Conservation (phyloP, 441 rosid genomes). For the Viola pubescens region DNA sequence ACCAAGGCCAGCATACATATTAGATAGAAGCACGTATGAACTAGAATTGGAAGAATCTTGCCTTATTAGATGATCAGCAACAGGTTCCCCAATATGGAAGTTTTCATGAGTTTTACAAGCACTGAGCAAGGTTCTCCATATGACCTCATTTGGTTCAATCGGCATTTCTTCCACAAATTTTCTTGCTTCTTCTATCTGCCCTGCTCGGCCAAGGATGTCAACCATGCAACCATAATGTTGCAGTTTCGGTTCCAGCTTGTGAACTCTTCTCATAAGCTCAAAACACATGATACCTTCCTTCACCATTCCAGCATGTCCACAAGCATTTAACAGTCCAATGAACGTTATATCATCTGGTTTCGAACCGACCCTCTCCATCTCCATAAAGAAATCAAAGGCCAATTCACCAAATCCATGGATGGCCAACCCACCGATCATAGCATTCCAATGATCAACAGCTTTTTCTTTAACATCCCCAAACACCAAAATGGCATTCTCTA, state of each 20-base stretch:
- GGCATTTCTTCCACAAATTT: constrained; percentile 46
- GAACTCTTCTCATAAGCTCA: constrained; percentile 39
- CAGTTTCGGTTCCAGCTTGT: constrained; percentile 39
- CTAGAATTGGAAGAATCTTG: constrained; percentile 50
- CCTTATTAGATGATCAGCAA: constrained; percentile 48
- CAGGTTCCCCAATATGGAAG: constrained; percentile 31
- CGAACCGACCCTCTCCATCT: constrained; percentile 37
- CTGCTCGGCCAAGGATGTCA: constrained; percentile 47
- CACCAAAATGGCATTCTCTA: constrained; percentile 36
- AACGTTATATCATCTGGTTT: constrained; percentile 55
- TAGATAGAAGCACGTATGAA: constrained; percentile 48
- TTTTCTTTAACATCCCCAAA: constrained; percentile 42
- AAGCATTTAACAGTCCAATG: constrained; percentile 51
- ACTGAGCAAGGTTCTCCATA: constrained; percentile 64
- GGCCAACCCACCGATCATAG: constrained; percentile 65
- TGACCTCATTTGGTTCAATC: constrained; percentile 49
- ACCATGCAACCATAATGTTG: constrained; percentile 63
- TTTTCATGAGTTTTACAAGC: constrained; percentile 49
- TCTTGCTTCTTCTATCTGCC: constrained; percentile 46
- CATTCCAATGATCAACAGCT: constrained; percentile 60
- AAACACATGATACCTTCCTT: constrained; percentile 54
- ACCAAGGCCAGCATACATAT: constrained; percentile 48
- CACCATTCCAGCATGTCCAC: constrained; percentile 56
- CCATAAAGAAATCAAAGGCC: constrained; percentile 38
- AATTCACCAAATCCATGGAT: constrained; percentile 48